phyloP scores from a whole-genome alignment of 2,329 filamentous ascomycete genomes.

The Aspergillus fijiensis region DNA sequence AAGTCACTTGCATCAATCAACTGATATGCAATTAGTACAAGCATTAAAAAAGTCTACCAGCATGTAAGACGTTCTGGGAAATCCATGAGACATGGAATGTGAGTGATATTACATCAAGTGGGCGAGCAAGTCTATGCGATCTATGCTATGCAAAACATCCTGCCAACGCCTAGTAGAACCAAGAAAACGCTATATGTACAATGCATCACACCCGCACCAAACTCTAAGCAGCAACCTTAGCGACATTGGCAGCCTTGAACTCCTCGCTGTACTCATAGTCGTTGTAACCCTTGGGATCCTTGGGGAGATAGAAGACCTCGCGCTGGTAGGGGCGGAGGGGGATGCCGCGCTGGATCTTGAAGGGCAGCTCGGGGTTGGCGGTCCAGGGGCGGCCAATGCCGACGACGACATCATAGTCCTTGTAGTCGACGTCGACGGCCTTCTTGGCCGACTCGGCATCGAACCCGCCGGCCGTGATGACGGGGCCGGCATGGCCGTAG shows the following conservation, averaged over 20 bases:
- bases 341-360: conserved; percentile 41
- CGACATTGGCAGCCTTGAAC: conserved; percentile 26
- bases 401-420: conserved; percentile 33
- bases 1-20: background rate
- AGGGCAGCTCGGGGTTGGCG: conserved; percentile 49
- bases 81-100: too few relatives aligned
- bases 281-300: conserved; percentile 41
- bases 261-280: conserved; percentile 38
- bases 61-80: too few relatives aligned
- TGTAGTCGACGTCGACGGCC: conserved; percentile 35
- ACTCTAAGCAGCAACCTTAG: conserved; percentile 21
- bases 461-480: conserved; percentile 55
- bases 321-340: conserved; percentile 41
- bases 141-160: conserved; percentile 13
- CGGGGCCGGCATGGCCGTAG: conserved; percentile 43
- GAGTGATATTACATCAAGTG: background rate
- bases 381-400: conserved; percentile 47
- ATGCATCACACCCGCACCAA: background rate
- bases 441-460: conserved; percentile 40
- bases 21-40: conserved; percentile 5
- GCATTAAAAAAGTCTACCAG: conserved; percentile 1
- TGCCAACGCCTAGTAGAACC: background rate
- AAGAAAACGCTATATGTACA: background rate
- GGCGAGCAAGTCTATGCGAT: background rate
- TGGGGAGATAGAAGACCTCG: conserved; percentile 41